A percentile compares a stretch with the other conserved stretches of the same genome.
These are phyloP conservation scores for Ceratocystis harringtonii DNA, from an alignment of 2,329 filamentous ascomycete genomes.

Conservation along the genomic window DNA sequence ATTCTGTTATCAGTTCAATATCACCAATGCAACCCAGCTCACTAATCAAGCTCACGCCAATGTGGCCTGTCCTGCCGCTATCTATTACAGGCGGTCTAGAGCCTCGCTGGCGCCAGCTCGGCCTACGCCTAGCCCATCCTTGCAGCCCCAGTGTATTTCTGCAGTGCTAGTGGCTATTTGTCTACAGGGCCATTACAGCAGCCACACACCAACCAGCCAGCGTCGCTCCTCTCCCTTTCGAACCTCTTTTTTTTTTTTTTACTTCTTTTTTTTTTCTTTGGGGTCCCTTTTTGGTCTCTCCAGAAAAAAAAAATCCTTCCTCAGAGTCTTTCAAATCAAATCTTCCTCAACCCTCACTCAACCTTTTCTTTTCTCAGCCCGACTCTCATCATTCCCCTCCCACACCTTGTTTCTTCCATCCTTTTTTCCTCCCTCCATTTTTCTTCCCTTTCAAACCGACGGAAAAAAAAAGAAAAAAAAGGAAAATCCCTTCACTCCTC, in stretches of 20 bases:
- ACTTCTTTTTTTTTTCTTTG: not conserved
- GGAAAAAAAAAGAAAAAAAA: not conserved
- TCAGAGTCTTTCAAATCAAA: conserved; percentile 9
- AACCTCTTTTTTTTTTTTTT: too few species aligned
- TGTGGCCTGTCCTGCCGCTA: not conserved
- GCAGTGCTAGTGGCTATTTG: not conserved
- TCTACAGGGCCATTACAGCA: not conserved
- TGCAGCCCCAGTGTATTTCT: too few species aligned
- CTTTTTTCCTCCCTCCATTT: conserved; percentile 21
- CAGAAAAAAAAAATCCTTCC: conserved; percentile 2
- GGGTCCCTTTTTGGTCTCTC: not conserved
- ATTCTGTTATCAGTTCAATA: too few species aligned
- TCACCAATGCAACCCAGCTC: too few species aligned
- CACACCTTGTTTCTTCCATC: conserved; percentile 22
- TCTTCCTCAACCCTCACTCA: conserved; percentile 13
- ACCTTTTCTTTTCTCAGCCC: conserved; percentile 13
- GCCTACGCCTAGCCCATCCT: too few species aligned
- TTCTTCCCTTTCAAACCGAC: conserved; percentile 21
- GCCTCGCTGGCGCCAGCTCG: too few species aligned
- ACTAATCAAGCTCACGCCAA: too few species aligned
- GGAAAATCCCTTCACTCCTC: not conserved
- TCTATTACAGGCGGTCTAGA: conserved; percentile 3
- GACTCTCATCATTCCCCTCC: conserved; percentile 21
- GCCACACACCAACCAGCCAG: too few species aligned
- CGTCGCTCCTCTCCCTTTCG: not conserved